Evolutionary conservation across 805 yeast species (phyloP), one percentile per base, ranked within the genome.

Genomic region (Starmerella stigmatis): DNA sequence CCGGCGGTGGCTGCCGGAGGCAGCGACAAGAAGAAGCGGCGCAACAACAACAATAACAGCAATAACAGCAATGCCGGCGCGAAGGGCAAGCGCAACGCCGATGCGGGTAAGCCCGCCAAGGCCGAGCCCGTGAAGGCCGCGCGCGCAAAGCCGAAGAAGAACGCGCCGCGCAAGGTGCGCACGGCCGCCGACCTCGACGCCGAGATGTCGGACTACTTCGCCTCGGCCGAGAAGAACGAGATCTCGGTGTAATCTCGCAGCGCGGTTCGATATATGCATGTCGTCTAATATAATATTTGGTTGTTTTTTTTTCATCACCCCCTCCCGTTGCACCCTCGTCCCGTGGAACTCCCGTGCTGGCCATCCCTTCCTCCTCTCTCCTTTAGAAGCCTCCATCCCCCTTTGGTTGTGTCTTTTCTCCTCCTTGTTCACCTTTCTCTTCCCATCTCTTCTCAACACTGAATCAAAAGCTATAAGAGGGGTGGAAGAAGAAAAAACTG

Each of bases 171-270:
- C 55, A 72, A 70, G 49, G 72, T 74, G 68, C 86, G 86, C 75
- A 78, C 94, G 43, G 72, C 83, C 53, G 97, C 84, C 64, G 89
- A 92, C 68, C 77, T 89, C 62, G 98, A 92, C 68, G 94, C 88
- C 63, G 97, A 89, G 70, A 89, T 92, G 98, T 82, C 86, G 52
- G 97, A 88, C 63, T 89, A 89, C 70, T 88, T 89, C 52, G 62
- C 57, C 32, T 57, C 53, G 19, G 50, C 53, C 19, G 55, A 54
- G 30, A 46, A 51, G 43, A 50, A 47, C 32, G 57, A 51, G 38
- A 54, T 54, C 41, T 41, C 54, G 26, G 56, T 52, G 19, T 54
- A 44, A 39, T 26, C 25, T 15, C 4, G 33, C 6, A 6, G 9
- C 17, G 7, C 22, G 41, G 26, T 26, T 22, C 17, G n/a, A n/a